Base-by-base conservation (phyloP, 176 grass and related monocot genomes). In the Oryza officinalis region DNA sequence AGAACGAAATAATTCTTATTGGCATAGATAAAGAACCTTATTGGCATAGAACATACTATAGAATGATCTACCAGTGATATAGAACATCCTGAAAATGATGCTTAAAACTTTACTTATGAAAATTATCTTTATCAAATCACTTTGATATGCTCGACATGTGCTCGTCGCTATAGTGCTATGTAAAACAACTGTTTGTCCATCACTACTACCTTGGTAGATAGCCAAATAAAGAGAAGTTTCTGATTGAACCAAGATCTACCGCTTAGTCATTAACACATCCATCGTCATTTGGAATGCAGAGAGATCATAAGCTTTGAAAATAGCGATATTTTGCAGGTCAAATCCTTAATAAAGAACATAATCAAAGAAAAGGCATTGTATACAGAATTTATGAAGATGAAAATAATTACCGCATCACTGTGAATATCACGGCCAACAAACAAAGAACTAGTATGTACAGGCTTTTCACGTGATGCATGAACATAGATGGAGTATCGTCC, bases 401-500 rank as follows among this genome's bases (percentile, higher is more conserved):
- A 65, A 91, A 32, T 31, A 37, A 78, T 80, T 90, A 98, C 96
- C 89, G 90, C 83, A 0, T 89, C 96, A 85, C 96, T 93, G 47
- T 85, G 96, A 90, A 98, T 93, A 28, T 98, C 96, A 80, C 88
- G 78, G 57, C 89, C 93, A 93, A 69, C 75, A 90, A 98, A 98
- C 71, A 98, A 74, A 72, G 91, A 83, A 96, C 96, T 99, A 80
- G 75, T 69, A 91, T 91, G 96, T 66, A 86, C 91, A 73, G 93
- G 91, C 57, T 93, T 95, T 81, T 95, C 87, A 73, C 91, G 87
- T 43, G 96, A 98, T 69, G 96, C 87, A 26, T 98, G 96, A 68
- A 95, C 79, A 87, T 98, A 98, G 77, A 98, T 98, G 79, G 91
- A 95, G 80, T 90, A 98, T 92, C 96, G 84, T 71, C 91, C 93